Evolutionary conservation across 1,284 basidiomycete species (phyloP), one percentile per base, ranked within the genome.

Genomic region (Cutaneotrichosporon sp.): DNA sequence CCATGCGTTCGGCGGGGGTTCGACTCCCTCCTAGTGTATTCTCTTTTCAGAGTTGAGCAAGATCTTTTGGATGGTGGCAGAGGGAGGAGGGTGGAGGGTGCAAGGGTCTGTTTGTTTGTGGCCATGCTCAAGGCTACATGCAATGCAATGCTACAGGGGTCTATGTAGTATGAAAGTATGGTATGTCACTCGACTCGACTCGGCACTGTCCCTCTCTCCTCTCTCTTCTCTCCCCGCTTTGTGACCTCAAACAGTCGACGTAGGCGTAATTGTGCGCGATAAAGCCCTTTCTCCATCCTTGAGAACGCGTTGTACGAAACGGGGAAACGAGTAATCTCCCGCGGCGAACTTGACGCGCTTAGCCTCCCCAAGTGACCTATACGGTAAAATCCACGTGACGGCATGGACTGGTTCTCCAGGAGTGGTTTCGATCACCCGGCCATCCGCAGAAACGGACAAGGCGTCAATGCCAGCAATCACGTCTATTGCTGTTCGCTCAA

Each of bases 301-400:
- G 38, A 46, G 57, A 7, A 59, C 58, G 40, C 65, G 66, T 49
- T 67, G 52, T 18, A 67, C 58, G 49, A 67, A 67, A 13, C 62
- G 62, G 1, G 77, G 77, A 65, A 73, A 76, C 18, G 74, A 74
- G 61, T 73, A 77, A 65, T 79, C 75, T 2, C 75, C 75, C 32
- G 64, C 50, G 26, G 71, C 73, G 59, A 79, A 79, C 58, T 73
- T 73, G 46, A 77, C 73, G 42, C 77, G 63, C 65, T 79, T 79
- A 6, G 72, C 73, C 62, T 79, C 77, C 0, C 72, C 76, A 32
- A 79, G 69, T 10, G 71, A 72, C 42, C 77, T 65, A 69, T 79
- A 79, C 1, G 76, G 76, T 50, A 79, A 66, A 38, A 77, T 72
- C 75, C 76, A 77, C 22, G 46, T 52, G 2, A 40, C 38, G 36